Conservation (phyloP, 306 rosid species). For the Gleditsia sinensis region DNA sequence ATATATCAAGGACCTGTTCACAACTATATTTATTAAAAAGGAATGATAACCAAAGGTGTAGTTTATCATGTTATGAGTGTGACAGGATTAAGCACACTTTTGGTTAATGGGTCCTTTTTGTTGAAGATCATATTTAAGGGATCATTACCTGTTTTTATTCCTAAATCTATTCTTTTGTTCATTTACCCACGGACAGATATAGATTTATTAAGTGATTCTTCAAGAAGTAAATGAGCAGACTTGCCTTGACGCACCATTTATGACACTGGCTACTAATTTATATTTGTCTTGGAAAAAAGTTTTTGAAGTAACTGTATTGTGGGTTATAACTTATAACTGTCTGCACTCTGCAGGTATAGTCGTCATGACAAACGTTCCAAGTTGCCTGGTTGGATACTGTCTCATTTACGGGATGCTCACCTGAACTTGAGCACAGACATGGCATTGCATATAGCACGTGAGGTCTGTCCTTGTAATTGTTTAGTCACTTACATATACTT, state of each 20-base stretch:
- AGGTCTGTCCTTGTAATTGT: constrained; percentile 49
- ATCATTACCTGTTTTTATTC: too few species aligned
- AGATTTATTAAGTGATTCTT: neutral
- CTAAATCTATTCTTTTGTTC: too few species aligned
- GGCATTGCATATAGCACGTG: constrained; percentile 94
- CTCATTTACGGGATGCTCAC: constrained; percentile 85
- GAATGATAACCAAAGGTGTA: neutral
- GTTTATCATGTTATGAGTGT: neutral
- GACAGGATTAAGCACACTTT: neutral
- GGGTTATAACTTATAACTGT: constrained; percentile 21
- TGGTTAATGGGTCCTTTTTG: neutral
- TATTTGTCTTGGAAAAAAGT: neutral
- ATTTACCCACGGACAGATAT: neutral
- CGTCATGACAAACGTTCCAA: constrained; percentile 96
- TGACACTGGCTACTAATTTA: constrained; percentile 5
- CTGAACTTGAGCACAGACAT: constrained; percentile 96
- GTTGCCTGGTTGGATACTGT: constrained; percentile 91
- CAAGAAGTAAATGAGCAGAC: neutral
- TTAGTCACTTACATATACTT: neutral
- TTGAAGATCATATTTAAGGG: too few species aligned
- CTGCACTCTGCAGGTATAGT: constrained; percentile 67
- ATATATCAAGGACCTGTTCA: neutral
- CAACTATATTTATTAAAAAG: neutral
- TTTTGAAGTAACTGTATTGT: constrained; percentile 3
- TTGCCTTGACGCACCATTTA: neutral